phyloP scores from a whole-genome alignment of 139 green algal species.

The Coccomyxa sp. region DNA sequence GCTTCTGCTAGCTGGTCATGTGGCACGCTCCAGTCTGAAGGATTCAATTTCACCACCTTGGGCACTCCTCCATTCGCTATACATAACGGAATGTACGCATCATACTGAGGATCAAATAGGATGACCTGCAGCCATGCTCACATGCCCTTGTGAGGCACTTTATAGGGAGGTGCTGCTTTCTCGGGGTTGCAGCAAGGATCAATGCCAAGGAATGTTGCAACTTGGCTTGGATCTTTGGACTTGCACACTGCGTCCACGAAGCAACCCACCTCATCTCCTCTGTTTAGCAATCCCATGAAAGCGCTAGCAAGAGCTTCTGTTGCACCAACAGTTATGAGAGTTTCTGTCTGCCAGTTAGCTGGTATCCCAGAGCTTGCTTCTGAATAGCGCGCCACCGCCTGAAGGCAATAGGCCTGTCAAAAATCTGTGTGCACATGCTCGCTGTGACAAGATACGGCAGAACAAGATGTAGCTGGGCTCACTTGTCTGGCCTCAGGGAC shows the following conservation, averaged over 20 bases:
- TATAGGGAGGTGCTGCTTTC: too few relatives aligned
- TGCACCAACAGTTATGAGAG: constrained; percentile 68
- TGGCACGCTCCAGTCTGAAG: constrained; percentile 47
- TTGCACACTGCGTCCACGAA: too few relatives aligned
- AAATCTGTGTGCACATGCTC: too few relatives aligned
- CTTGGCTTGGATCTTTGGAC: not conserved
- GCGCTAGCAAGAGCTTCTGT: constrained; percentile 72
- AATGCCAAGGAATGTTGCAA: not conserved
- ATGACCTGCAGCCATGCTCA: constrained; percentile 46
- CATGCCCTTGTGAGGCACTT: not conserved
- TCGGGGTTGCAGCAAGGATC: too few relatives aligned
- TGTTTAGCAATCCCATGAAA: constrained; percentile 73
- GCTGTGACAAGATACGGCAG: too few relatives aligned
- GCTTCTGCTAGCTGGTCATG: constrained; percentile 22
- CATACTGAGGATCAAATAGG: constrained; percentile 77
- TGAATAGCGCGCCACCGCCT: constrained; percentile 67
- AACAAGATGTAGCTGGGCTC: not conserved
- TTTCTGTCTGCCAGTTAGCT: constrained; percentile 55
- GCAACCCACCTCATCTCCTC: constrained; percentile 63
- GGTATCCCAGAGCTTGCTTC: constrained; percentile 32
- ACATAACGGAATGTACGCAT: constrained; percentile 55
- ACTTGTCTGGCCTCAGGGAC: constrained; percentile 52
- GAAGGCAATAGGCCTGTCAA: not conserved
- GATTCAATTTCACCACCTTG: constrained; percentile 33
- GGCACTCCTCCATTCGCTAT: constrained; percentile 30